phyloP scores from a whole-genome alignment of 345 rosid species.

The Salix caprea region DNA sequence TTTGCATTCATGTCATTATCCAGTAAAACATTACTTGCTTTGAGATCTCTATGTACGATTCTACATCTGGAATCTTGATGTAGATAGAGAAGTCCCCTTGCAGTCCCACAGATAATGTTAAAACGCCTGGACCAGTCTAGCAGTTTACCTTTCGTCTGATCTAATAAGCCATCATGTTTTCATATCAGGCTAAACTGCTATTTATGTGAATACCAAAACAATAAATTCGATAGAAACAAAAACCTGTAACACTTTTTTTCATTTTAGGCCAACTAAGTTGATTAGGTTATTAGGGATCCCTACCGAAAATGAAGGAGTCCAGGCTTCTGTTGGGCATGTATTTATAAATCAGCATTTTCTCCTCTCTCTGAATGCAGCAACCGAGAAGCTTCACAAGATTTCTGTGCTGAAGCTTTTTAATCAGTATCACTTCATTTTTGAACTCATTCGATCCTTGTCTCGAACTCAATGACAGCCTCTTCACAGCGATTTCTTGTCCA shows the following conservation, averaged over 20 bases:
- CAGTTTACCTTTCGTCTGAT: background rate
- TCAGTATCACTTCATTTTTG: conserved; percentile 6
- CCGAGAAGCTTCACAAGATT: conserved; percentile 24
- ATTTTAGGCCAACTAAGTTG: background rate
- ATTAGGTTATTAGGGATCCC: background rate
- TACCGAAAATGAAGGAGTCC: conserved; percentile 31
- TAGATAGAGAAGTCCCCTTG: conserved; percentile 19
- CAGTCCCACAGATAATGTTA: conserved; percentile 15
- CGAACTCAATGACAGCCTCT: conserved; percentile 7
- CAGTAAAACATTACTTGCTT: conserved; percentile 18
- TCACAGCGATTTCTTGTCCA: conserved; percentile 21
- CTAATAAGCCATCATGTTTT: background rate
- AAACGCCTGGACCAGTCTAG: conserved; percentile 15
- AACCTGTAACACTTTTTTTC: no score
- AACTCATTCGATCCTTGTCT: conserved; percentile 15
- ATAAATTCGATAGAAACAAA: no score
- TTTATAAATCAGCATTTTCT: conserved; percentile 33
- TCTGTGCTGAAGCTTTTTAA: conserved; percentile 6
- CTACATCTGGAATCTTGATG: conserved; percentile 19
- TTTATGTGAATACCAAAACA: no score
- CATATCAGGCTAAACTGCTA: background rate
- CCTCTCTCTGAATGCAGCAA: conserved; percentile 32
- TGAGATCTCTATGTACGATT: conserved; percentile 23
- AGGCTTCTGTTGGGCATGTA: conserved; percentile 32
- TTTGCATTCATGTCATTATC: conserved; percentile 22